Percentiles rank a stretch among this genome's conserved stretches.
These are phyloP conservation scores for Calonectria pseudoreteaudii DNA, from an alignment of 2,329 filamentous ascomycete genomes.

Conservation along the genomic window DNA sequence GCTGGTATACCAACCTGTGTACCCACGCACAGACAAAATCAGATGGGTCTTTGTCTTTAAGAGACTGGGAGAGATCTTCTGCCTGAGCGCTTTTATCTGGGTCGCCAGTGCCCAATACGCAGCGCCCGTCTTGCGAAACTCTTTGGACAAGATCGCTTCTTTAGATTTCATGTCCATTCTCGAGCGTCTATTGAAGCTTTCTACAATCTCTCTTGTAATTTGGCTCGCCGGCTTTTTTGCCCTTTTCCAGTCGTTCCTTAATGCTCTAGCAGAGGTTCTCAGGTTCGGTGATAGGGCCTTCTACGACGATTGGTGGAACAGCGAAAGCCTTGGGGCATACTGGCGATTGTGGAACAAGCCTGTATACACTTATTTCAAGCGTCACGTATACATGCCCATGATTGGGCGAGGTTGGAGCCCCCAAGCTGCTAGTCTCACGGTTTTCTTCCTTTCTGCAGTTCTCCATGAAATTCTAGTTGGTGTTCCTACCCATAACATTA, in stretches of 20 bases:
- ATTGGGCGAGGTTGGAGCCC: conserved; percentile 85
- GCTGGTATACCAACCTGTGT: conserved; percentile 95
- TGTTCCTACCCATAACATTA: conserved; percentile 92
- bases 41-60: conserved; percentile 91
- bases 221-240: conserved; percentile 99
- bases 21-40: conserved; percentile 84
- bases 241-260: conserved; percentile 91
- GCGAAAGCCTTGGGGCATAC: conserved; percentile 84
- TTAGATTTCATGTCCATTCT: conserved; percentile 85
- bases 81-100: conserved; percentile 92
- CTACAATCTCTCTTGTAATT: conserved; percentile 93
- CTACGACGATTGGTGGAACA: conserved; percentile 99
- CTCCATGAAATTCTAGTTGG: conserved; percentile 94
- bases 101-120: conserved; percentile 95
- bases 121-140: conserved; percentile 88
- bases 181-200: conserved; percentile 93
- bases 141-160: conserved; percentile 85
- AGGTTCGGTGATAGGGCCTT: conserved; percentile 93
- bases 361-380: conserved; percentile 95
- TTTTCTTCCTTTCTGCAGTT: conserved; percentile 89
- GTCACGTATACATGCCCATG: conserved; percentile 91
- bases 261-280: conserved; percentile 90
- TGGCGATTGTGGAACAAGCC: conserved; percentile 99
- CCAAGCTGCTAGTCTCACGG: conserved; percentile 77
- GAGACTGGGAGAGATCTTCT: conserved; percentile 80